Conservation (phyloP, 2,329 filamentous ascomycete species). For the Fusarium devonianum region DNA sequence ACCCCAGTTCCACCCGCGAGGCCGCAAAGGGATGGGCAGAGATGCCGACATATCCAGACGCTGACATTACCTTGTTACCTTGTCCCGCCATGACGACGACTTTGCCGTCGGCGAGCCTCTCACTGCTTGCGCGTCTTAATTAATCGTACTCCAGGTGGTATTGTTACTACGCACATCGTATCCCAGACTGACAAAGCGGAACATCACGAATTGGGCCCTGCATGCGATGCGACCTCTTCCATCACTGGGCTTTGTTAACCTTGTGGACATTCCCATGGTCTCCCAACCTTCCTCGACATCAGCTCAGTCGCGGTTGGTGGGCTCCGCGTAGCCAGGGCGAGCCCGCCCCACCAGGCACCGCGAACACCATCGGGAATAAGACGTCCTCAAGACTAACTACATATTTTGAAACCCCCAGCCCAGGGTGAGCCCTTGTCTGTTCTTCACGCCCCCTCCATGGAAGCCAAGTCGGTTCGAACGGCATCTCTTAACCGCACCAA, state of each 20-base stretch:
- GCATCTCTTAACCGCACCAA: conserved; percentile 47
- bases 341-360: conserved; percentile 36
- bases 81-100: conserved; percentile 32
- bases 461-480: conserved; percentile 51
- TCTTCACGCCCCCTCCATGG: conserved; percentile 24
- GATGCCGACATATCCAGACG: conserved; percentile 43
- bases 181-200: too few species aligned
- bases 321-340: conserved; percentile 21
- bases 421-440: conserved; percentile 22
- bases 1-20: too few species aligned
- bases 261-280: neutral
- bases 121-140: neutral
- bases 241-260: too few species aligned
- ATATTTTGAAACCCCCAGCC: conserved; percentile 20
- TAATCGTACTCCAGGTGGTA: too few species aligned
- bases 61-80: conserved; percentile 19
- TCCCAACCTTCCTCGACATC: conserved; percentile 1
- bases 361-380: conserved; percentile 43
- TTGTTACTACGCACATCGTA: too few species aligned
- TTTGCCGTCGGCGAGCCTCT: conserved; percentile 7
- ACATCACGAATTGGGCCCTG: too few species aligned
- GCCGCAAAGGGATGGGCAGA: conserved; percentile 11
- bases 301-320: conserved; percentile 19
- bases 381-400: conserved; percentile 37
- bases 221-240: neutral